Conservation (phyloP, 2,329 filamentous ascomycete species). For the Fusarium torreyae region DNA sequence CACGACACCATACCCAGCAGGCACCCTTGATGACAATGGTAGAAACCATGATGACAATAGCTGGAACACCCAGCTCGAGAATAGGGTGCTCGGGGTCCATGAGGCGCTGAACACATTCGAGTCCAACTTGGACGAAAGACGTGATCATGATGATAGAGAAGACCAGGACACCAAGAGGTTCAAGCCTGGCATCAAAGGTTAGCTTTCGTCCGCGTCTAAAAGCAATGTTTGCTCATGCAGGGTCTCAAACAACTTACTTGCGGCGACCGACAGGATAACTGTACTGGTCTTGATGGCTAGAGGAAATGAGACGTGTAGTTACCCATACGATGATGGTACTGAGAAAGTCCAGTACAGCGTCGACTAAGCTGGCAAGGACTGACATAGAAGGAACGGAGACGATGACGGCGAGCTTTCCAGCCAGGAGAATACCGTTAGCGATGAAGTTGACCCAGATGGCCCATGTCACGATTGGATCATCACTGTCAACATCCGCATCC, state of each 20-base stretch:
- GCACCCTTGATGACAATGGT: conserved; percentile 87
- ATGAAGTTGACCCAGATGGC: conserved; percentile 90
- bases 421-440: conserved; percentile 82
- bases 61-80: conserved; percentile 80
- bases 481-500: conserved; percentile 79
- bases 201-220: conserved; percentile 21
- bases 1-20: conserved; percentile 89
- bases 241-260: conserved; percentile 54
- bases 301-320: conserved; percentile 78
- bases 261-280: conserved; percentile 84
- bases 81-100: conserved; percentile 73
- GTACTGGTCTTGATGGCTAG: conserved; percentile 78
- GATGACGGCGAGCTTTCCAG: conserved; percentile 83
- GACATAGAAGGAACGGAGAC: conserved; percentile 85
- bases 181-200: conserved; percentile 66
- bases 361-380: conserved; percentile 83
- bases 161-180: conserved; percentile 84
- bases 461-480: conserved; percentile 82
- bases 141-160: conserved; percentile 91
- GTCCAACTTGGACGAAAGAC: conserved; percentile 82
- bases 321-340: conserved; percentile 86
- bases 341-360: conserved; percentile 85
- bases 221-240: conserved; percentile 1
- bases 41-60: conserved; percentile 83
- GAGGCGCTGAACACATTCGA: conserved; percentile 78